A percentile compares a stretch with the other conserved stretches of the same genome.
Conservation (phyloP, 2,329 filamentous ascomycete genomes). For the Rutstroemia sp. region DNA sequence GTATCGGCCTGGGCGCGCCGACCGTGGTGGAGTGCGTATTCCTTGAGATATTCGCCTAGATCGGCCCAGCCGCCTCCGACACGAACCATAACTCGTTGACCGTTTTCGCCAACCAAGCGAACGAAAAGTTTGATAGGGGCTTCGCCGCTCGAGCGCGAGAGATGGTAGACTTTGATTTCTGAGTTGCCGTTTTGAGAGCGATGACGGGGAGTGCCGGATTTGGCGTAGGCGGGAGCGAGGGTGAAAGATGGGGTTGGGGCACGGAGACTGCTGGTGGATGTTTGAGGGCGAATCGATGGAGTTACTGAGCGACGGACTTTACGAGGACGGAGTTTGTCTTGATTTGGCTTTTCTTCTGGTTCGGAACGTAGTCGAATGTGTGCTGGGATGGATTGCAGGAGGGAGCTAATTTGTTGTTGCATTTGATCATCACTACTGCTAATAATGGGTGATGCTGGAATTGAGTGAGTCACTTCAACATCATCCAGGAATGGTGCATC, state of each 20-base stretch:
- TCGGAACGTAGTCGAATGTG: slow-evolving; percentile 66
- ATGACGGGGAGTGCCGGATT: slow-evolving; percentile 35
- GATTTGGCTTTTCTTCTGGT: slow-evolving; percentile 30
- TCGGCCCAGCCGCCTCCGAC: slow-evolving; percentile 99
- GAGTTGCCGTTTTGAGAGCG: slow-evolving; percentile 47
- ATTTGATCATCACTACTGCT: slow-evolving; percentile 54
- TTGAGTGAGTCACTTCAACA: slow-evolving; percentile 18
- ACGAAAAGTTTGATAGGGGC: slow-evolving; percentile 93
- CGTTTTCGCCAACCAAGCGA: slow-evolving; percentile 79
- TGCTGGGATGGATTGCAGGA: slow-evolving; percentile 69
- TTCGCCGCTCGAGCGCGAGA: slow-evolving; percentile 75
- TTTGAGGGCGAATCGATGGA: slow-evolving; percentile 20
- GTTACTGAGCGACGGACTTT: slow-evolving; percentile 29
- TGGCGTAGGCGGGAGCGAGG: slow-evolving; percentile 52
- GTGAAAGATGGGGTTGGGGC: slow-evolving; percentile 61
- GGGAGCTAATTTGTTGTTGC: slow-evolving; percentile 71
- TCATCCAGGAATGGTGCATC: slow-evolving; percentile 22
- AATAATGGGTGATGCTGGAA: slow-evolving; percentile 18
- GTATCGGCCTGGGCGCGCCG: slow-evolving; percentile 49
- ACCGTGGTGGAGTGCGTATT: slow-evolving; percentile 88
- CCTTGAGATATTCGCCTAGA: slow-evolving; percentile 85
- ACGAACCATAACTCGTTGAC: slow-evolving; percentile 93
- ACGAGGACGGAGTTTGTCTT: slow-evolving; percentile 25
- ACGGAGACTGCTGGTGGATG: slow-evolving; percentile 25
- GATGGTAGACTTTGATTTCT: slow-evolving; percentile 87